These are phyloP conservation scores for Nannochloropsis oceanica DNA, from an alignment of 108 stramenopile genomes.

Conservation along the genomic window DNA sequence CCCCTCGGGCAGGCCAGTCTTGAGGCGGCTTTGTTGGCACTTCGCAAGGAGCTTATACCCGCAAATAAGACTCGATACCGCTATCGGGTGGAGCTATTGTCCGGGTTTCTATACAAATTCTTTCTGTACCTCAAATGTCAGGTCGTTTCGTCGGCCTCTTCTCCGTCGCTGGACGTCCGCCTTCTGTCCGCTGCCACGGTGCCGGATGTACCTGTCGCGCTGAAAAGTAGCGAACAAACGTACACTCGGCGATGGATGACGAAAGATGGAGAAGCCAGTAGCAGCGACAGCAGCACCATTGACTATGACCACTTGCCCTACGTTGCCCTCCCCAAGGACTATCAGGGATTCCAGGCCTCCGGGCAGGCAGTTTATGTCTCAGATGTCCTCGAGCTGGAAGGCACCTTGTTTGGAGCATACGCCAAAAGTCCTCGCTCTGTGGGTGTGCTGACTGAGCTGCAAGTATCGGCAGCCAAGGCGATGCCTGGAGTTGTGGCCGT, in stretches of 20 bases:
- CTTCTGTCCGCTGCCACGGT: neutral
- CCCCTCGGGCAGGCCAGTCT: neutral
- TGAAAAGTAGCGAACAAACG: neutral
- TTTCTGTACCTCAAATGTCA: neutral
- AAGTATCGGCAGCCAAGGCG: neutral
- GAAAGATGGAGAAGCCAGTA: neutral
- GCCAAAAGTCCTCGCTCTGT: neutral
- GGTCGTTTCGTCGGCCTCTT: neutral
- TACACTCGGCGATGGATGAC: neutral
- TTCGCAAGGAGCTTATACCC: neutral
- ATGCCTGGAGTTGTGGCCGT: constrained; percentile 3
- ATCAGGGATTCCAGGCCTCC: constrained; percentile 11
- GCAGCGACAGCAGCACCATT: neutral
- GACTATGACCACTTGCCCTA: neutral
- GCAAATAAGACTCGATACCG: neutral
- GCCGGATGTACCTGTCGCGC: neutral
- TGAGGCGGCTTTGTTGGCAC: neutral
- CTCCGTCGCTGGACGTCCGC: neutral
- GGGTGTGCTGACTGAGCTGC: neutral
- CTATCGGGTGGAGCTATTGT: neutral
- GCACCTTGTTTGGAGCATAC: constrained; percentile 4
- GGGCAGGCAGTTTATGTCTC: constrained; percentile 21
- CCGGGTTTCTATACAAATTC: neutral
- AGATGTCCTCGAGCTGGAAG: neutral
- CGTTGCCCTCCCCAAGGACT: constrained; percentile 5